These are phyloP conservation scores for Rhinocladiella similis DNA, from an alignment of 2,329 filamentous ascomycete species.

Conservation along the genomic window DNA sequence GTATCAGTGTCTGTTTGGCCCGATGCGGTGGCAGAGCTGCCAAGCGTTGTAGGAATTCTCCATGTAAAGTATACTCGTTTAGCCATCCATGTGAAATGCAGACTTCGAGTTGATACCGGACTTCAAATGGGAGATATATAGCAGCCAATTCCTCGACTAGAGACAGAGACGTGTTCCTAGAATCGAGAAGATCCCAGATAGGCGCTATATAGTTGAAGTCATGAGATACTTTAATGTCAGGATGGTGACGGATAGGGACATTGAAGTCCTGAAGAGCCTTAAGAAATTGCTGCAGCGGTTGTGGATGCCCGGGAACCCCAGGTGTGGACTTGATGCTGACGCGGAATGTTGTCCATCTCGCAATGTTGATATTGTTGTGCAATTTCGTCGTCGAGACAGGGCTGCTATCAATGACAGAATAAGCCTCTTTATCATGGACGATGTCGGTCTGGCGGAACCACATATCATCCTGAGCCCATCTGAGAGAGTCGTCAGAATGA, in stretches of 20 bases:
- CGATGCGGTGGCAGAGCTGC: conserved; percentile 49
- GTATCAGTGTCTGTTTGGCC: conserved; percentile 71
- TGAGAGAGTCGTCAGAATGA: conserved; percentile 41
- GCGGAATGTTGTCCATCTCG: conserved; percentile 63
- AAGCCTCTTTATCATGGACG: conserved; percentile 43
- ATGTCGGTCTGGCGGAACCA: conserved; percentile 68
- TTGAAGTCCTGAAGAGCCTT: conserved; percentile 71
- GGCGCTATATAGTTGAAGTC: conserved; percentile 42
- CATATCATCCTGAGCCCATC: conserved; percentile 58
- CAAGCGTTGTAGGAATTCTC: conserved; percentile 67
- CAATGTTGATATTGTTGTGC: conserved; percentile 60
- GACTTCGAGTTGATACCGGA: conserved; percentile 89
- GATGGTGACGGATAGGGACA: conserved; percentile 51
- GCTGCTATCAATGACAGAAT: conserved; percentile 32
- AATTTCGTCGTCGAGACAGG: conserved; percentile 51
- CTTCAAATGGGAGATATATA: conserved; percentile 62
- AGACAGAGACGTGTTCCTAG: neutral
- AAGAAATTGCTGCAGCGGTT: conserved; percentile 29
- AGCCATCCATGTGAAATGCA: conserved; percentile 80
- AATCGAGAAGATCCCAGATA: conserved; percentile 45
- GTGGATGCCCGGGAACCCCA: neutral
- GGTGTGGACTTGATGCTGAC: conserved; percentile 44
- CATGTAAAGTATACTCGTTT: conserved; percentile 71
- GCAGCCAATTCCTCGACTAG: conserved; percentile 25
- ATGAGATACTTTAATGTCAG: conserved; percentile 45